These are phyloP conservation scores for Isatis tinctoria DNA, from an alignment of 345 rosid genomes.

Conservation along the genomic window DNA sequence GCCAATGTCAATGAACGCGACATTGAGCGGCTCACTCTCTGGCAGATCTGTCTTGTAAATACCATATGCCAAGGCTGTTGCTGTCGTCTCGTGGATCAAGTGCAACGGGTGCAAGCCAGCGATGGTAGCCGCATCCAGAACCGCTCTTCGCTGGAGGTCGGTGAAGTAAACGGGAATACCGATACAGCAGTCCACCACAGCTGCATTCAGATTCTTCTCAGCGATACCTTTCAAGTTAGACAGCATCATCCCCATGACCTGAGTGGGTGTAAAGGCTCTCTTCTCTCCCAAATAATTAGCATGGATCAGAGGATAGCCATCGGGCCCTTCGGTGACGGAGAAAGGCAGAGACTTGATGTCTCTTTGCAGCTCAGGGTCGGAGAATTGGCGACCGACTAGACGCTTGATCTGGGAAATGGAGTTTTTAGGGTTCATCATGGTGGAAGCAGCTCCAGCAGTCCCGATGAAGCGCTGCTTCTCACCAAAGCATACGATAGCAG, in stretches of 20 bases:
- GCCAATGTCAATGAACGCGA: conserved; percentile 89
- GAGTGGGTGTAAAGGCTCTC: conserved; percentile 87
- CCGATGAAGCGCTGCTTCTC: conserved; percentile 97
- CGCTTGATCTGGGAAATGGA: conserved; percentile 91
- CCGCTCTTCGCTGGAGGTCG: conserved; percentile 91
- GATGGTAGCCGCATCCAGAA: conserved; percentile 86
- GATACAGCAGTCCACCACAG: conserved; percentile 92
- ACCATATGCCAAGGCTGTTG: conserved; percentile 96
- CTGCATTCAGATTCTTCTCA: conserved; percentile 77
- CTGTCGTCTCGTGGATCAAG: conserved; percentile 86
- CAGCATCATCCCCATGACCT: conserved; percentile 83
- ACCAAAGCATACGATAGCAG: conserved; percentile 89
- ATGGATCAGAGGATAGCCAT: conserved; percentile 85
- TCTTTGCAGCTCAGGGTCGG: conserved; percentile 87
- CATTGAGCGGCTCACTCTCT: conserved; percentile 76
- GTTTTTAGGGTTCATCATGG: conserved; percentile 91
- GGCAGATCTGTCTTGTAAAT: conserved; percentile 94
- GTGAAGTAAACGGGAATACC: conserved; percentile 94
- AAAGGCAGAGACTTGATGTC: conserved; percentile 79
- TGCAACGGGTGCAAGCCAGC: conserved; percentile 90
- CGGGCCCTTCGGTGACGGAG: conserved; percentile 71
- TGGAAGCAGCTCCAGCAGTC: conserved; percentile 95
- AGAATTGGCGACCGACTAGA: conserved; percentile 71
- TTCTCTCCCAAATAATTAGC: conserved; percentile 78
- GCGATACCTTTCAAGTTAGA: conserved; percentile 81